phyloP scores from a whole-genome alignment of 805 yeast species.

The Teunomyces aglyptinius region DNA sequence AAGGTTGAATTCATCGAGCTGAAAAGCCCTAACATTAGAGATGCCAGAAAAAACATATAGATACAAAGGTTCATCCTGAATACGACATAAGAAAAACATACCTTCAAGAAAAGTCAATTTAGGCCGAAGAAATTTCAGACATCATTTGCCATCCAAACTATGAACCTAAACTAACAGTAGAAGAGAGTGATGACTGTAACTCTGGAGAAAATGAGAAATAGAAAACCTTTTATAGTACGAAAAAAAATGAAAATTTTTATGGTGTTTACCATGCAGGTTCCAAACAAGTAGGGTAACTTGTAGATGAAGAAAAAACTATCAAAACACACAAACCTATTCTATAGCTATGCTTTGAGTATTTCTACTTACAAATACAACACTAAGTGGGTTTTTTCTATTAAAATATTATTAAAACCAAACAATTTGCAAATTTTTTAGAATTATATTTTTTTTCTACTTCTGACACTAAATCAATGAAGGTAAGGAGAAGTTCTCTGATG shows the following conservation, averaged over 20 bases:
- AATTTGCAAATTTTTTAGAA: background rate
- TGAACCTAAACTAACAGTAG: constrained; percentile 1
- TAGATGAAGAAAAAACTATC: background rate
- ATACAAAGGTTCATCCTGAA: constrained; percentile 37
- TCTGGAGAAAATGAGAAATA: background rate
- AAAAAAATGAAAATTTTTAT: background rate
- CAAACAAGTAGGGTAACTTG: background rate
- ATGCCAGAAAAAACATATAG: constrained; percentile 79
- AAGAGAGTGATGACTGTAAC: background rate
- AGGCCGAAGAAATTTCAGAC: background rate
- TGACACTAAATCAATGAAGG: background rate
- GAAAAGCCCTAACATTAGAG: constrained; percentile 83
- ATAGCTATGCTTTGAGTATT: no score
- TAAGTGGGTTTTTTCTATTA: background rate
- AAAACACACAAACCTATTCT: no score
- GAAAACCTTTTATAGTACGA: background rate
- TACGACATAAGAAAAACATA: constrained; percentile 1
- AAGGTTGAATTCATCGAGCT: constrained; percentile 77
- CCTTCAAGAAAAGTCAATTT: background rate
- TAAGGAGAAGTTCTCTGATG: background rate
- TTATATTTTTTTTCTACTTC: background rate
- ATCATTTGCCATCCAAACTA: background rate
- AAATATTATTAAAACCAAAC: background rate
- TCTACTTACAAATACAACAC: no score
- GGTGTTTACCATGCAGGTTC: background rate